phyloP scores from a whole-genome alignment of 495 filamentous ascomycete species.

The Xylaria curta region DNA sequence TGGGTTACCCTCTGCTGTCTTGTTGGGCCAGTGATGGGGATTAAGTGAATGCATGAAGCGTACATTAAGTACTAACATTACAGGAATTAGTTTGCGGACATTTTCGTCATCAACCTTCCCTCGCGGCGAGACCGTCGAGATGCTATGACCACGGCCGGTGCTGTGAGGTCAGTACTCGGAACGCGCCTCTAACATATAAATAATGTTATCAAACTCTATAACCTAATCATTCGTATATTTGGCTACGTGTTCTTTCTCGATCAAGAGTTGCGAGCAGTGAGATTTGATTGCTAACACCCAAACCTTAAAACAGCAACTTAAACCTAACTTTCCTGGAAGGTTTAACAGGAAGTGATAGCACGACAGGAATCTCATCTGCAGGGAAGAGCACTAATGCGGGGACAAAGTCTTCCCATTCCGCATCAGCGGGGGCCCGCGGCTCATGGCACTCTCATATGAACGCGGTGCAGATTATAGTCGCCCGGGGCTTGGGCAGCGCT shows the following conservation, averaged over 20 bases:
- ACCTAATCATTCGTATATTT: not conserved
- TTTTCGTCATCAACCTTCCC: conserved; percentile 68
- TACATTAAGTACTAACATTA: not conserved
- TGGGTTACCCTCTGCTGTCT: not conserved
- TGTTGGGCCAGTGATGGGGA: not conserved
- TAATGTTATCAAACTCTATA: not conserved
- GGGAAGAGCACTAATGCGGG: conserved; percentile 28
- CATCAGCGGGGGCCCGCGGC: conserved; percentile 46
- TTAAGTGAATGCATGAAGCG: not conserved
- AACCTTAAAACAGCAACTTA: conserved; percentile 49
- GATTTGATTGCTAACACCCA: not conserved
- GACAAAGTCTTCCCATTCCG: conserved; percentile 25
- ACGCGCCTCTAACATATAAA: not conserved
- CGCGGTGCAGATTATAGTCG: conserved; percentile 44
- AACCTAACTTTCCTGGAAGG: conserved; percentile 63
- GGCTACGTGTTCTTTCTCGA: not conserved
- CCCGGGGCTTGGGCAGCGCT: conserved; percentile 47
- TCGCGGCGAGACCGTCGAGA: conserved; percentile 68
- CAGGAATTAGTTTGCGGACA: conserved; percentile 58
- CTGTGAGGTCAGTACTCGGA: conserved; percentile 27
- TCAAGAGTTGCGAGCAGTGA: too few relatives aligned
- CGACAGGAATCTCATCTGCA: conserved; percentile 40
- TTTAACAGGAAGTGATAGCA: conserved; percentile 45
- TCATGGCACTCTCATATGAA: conserved; percentile 59
- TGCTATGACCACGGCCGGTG: conserved; percentile 60